These are phyloP conservation scores for Rosa lucieae DNA, from an alignment of 306 rosid species.

Conservation along the genomic window DNA sequence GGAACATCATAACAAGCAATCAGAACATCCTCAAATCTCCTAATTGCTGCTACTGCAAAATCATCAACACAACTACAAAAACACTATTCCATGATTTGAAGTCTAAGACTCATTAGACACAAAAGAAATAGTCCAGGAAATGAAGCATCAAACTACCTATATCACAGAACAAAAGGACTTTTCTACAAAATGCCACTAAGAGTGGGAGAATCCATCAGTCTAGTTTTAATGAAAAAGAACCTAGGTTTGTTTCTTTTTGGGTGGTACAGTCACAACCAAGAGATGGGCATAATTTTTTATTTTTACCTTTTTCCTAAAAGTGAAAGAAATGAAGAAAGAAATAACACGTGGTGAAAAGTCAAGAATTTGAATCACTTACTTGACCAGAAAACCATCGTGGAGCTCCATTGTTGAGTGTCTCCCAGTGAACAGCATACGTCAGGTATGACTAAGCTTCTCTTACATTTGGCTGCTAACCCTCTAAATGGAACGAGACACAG, in stretches of 20 bases:
- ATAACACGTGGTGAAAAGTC: neutral
- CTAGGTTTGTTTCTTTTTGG: neutral
- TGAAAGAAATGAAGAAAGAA: neutral
- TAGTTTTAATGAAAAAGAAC: neutral
- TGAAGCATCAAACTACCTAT: neutral
- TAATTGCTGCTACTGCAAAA: neutral
- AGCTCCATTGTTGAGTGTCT: constrained; percentile 15
- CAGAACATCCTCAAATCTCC: neutral
- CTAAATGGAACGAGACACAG: neutral
- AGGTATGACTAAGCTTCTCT: constrained; percentile 1
- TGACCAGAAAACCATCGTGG: constrained; percentile 13
- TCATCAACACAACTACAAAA: neutral
- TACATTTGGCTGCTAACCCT: neutral
- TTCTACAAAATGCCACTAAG: neutral
- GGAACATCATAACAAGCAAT: neutral
- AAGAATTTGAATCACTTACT: constrained; percentile 18
- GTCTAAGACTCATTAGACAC: neutral
- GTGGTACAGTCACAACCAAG: neutral
- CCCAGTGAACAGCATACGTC: constrained; percentile 21
- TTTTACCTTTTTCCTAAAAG: neutral
- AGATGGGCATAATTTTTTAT: neutral
- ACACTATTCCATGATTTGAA: neutral
- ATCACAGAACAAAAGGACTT: neutral
- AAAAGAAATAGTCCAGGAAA: neutral
- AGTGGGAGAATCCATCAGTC: neutral